Evolutionary conservation across 345 rosid species (phyloP), one percentile per base, ranked within the genome.

Genomic region (Boechera divaricarpa): DNA sequence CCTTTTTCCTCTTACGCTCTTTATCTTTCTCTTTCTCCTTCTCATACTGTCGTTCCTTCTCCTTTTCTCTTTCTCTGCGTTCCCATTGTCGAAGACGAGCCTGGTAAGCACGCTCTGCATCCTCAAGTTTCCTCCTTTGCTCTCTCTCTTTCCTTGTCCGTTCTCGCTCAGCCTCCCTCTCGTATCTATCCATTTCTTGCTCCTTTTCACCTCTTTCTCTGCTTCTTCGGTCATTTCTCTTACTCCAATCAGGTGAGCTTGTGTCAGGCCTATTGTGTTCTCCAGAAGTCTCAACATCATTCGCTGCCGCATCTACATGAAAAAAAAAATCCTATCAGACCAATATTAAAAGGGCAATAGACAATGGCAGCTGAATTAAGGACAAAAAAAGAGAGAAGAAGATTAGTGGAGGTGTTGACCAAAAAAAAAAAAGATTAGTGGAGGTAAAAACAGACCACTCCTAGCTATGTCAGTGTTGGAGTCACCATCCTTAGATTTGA

Each of bases 41-140:
- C 85, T 95, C 99, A 77, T 91, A 87, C 76, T 91, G 99, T 61
- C 96, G 86, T 71, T 88, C 91, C 78, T 91, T 92, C 81, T 95
- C 99, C 78, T 79, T 95, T 54, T 92, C 97, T 77, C 94, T 91
- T 73, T 93, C 99, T 72, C 97, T 88, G 61, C 89, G 88, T 77
- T 92, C 99, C 99, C 96, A 95, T 53, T 91, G 97, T 86, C 88
- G 92, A 61, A 95, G 92, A 53, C 90, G 88, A 75, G 85, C 77
- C 79, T 89, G 98, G 84, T 86, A 95, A 62, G 86, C 98, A 16
- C 97, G 93, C 78, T 95, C 98, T 13, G 92, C 96, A 51, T 91
- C 99, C 82, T 90, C 97, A 65, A 87, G 72, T 86, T 88, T 92
- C 85, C 97, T 88, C 79, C 89, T 89, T 77, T 83, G 94, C 82